Percentiles rank a stretch among this genome's conserved stretches.
phyloP scores from a whole-genome alignment of 352 stramenopile genomes.

The Globisporangium camurandrum region DNA sequence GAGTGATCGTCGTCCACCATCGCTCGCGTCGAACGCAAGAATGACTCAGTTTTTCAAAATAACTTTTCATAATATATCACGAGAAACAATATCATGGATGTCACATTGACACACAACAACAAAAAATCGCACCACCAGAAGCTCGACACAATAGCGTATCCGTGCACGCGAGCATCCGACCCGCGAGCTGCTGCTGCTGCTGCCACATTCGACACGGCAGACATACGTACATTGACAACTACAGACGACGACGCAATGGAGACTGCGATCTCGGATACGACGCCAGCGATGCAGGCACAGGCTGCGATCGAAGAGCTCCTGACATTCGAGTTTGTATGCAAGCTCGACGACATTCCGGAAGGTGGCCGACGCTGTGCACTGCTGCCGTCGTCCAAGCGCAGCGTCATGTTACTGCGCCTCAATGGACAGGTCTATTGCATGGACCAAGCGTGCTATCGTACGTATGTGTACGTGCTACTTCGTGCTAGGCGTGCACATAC shows the following conservation, averaged over 20 bases:
- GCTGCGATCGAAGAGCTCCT: conserved; percentile 27
- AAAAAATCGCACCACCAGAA: neutral
- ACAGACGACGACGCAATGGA: neutral
- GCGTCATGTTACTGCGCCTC: conserved; percentile 63
- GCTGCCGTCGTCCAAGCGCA: conserved; percentile 57
- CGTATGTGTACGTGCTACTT: conserved; percentile 9
- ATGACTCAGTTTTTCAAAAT: neutral
- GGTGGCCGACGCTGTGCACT: conserved; percentile 44
- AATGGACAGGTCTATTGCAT: conserved; percentile 70
- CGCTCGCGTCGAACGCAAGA: neutral
- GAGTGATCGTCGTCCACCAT: neutral
- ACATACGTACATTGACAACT: neutral
- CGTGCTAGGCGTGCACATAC: neutral
- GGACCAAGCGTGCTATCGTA: conserved; percentile 84
- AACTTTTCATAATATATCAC: too few relatives aligned
- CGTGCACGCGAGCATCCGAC: neutral
- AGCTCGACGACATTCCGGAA: conserved; percentile 43
- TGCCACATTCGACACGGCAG: neutral
- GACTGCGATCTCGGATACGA: too few relatives aligned
- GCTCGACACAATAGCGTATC: neutral
- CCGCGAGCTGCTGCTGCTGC: too few relatives aligned
- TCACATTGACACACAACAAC: neutral
- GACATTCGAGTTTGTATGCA: conserved; percentile 63
- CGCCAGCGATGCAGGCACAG: conserved; percentile 6
- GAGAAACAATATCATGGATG: neutral